Conservation (phyloP, 163 green algal genomes). For the Prototheca wickerhamii region DNA sequence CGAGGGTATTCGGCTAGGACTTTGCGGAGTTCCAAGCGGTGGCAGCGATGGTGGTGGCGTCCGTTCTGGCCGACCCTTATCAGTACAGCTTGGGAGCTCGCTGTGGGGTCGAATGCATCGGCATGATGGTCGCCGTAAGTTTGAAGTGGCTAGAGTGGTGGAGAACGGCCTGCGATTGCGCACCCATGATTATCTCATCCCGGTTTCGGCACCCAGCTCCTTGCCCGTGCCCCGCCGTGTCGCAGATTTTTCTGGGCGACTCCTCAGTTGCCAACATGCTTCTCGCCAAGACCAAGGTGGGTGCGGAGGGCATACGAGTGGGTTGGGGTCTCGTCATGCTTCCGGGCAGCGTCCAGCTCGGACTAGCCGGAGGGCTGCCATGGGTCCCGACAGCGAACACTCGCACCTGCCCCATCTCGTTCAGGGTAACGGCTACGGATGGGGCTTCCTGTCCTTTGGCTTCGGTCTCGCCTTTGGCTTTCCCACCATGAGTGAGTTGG, state of each 20-base stretch:
- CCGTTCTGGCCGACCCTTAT: not conserved
- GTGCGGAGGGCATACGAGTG: constrained; percentile 6
- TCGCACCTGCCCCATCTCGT: not conserved
- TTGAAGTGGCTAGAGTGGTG: not conserved
- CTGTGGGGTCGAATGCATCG: constrained; percentile 2
- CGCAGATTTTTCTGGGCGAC: not conserved
- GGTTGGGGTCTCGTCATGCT: constrained; percentile 1
- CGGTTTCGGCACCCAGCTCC: no score
- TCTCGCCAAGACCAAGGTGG: constrained; percentile 1
- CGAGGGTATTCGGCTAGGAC: no score
- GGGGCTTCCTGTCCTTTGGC: constrained; percentile 20
- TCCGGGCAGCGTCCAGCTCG: not conserved
- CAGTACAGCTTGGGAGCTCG: not conserved
- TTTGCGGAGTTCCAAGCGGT: no score
- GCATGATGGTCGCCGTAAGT: constrained; percentile 6
- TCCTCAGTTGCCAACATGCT: constrained; percentile 2
- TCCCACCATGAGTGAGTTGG: constrained; percentile 10
- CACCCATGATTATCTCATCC: not conserved
- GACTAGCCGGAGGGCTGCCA: not conserved
- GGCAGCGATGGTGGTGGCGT: not conserved
- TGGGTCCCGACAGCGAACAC: not conserved
- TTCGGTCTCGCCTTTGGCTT: constrained; percentile 22
- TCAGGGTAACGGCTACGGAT: constrained; percentile 12
- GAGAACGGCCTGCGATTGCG: not conserved
- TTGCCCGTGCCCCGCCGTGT: not conserved